phyloP scores from a whole-genome alignment of 2,329 filamentous ascomycete species.

The Pseudonectria foliicola region DNA sequence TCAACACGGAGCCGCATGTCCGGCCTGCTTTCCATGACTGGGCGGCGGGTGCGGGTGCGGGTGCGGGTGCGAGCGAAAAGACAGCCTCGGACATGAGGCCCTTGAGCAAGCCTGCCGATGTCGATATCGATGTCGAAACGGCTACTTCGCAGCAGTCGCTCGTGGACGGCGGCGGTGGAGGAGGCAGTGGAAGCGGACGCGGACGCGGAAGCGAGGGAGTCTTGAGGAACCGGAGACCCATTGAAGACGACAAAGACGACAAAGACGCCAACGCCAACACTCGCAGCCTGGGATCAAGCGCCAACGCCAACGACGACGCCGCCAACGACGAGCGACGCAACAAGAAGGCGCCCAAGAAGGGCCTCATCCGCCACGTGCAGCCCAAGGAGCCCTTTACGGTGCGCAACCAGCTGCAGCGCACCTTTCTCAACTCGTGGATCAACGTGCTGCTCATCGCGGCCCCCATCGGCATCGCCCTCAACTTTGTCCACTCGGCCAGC shows the following conservation, averaged over 20 bases:
- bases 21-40: slow-evolving; percentile 14
- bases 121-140: slow-evolving; percentile 12
- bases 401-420: slow-evolving; percentile 62
- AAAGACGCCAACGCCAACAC: not conserved
- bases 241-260: too few species aligned
- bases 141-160: slow-evolving; percentile 13
- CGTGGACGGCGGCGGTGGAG: slow-evolving; percentile 16
- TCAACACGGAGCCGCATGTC: slow-evolving; percentile 27
- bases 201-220: too few species aligned
- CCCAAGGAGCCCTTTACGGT: slow-evolving; percentile 51
- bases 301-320: slow-evolving; percentile 1
- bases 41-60: slow-evolving; percentile 20
- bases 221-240: slow-evolving; percentile 26
- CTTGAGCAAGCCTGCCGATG: slow-evolving; percentile 10
- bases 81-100: slow-evolving; percentile 12
- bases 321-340: slow-evolving; percentile 20
- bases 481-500: slow-evolving; percentile 51
- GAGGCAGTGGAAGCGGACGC: too few species aligned
- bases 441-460: slow-evolving; percentile 75
- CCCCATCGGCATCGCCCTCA: slow-evolving; percentile 70
- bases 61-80: slow-evolving; percentile 14
- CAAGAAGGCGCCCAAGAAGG: slow-evolving; percentile 31
- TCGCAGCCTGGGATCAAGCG: slow-evolving; percentile 10
- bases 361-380: slow-evolving; percentile 39
- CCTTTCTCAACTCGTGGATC: slow-evolving; percentile 76